These are phyloP conservation scores for Penicillium samsonianum DNA, from an alignment of 495 filamentous ascomycete species.

Conservation along the genomic window DNA sequence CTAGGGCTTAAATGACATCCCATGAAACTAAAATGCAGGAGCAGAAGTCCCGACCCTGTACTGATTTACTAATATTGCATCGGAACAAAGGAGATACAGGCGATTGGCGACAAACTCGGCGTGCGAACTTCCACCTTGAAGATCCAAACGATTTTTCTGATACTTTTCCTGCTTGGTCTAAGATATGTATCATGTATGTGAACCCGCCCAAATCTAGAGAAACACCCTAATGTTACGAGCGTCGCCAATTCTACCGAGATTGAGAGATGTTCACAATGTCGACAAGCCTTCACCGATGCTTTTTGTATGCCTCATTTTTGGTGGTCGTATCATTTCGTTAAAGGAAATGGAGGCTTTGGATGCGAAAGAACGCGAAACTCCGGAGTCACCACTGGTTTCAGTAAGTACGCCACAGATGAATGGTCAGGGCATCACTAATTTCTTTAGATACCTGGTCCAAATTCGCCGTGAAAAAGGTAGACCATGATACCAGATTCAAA, in stretches of 20 bases:
- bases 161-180: conserved; percentile 7
- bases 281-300: background rate
- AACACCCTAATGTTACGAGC: background rate
- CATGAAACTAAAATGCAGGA: conserved; percentile 5
- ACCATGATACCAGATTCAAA: conserved; percentile 2
- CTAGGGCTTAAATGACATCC: background rate
- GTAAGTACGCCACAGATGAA: background rate
- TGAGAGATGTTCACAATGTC: conserved; percentile 7
- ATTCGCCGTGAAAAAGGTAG: conserved; percentile 8
- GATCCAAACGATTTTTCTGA: background rate
- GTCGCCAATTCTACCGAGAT: background rate
- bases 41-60: background rate
- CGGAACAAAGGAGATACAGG: background rate
- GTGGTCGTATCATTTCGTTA: conserved; percentile 8
- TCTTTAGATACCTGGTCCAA: conserved; percentile 12
- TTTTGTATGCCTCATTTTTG: conserved; percentile 15
- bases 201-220: background rate
- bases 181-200: conserved; percentile 8
- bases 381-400: conserved; percentile 6
- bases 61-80: conserved; percentile 2
- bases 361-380: conserved; percentile 8
- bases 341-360: conserved; percentile 7
- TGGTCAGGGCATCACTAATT: background rate
- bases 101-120: conserved; percentile 4
- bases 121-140: background rate